phyloP scores from a whole-genome alignment of 257 asterid genomes.

The Misopates orontium region DNA sequence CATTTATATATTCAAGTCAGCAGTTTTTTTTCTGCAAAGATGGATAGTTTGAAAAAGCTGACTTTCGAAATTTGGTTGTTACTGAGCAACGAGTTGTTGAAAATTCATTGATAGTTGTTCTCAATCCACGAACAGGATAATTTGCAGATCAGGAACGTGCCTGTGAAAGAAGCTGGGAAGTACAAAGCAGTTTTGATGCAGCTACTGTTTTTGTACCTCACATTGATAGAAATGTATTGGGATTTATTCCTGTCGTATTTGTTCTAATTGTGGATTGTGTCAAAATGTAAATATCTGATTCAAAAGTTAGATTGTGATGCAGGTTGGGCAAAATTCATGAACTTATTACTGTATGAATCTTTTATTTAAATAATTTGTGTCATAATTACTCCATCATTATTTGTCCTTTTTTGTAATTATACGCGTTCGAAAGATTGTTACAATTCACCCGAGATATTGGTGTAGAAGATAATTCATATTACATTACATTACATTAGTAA shows the following conservation, averaged over 20 bases:
- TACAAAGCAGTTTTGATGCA: not conserved
- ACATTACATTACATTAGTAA: no score
- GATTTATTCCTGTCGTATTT: not conserved
- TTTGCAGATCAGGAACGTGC: conserved; percentile 15
- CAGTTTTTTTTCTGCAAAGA: conserved; percentile 7
- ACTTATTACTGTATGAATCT: no score
- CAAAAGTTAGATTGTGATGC: no score
- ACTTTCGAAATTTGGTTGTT: conserved; percentile 6
- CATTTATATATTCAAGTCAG: conserved; percentile 10
- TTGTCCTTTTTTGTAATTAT: no score
- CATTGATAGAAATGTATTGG: not conserved
- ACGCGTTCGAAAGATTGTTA: no score
- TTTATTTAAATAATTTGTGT: no score
- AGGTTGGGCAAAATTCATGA: no score
- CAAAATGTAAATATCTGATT: no score
- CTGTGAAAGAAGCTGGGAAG: not conserved
- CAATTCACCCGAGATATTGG: no score
- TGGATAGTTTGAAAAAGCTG: conserved; percentile 3
- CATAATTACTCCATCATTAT: no score
- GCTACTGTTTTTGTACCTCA: not conserved
- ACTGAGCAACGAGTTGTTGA: not conserved
- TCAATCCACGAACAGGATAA: conserved; percentile 9
- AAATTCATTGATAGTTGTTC: conserved; percentile 6
- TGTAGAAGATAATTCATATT: no score
- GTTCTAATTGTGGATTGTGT: no score